A percentile compares a stretch with the other conserved stretches of the same genome.
Evolutionary conservation across 108 stramenopile genomes (phyloP).

Genomic region (Epipyxis sp.): DNA sequence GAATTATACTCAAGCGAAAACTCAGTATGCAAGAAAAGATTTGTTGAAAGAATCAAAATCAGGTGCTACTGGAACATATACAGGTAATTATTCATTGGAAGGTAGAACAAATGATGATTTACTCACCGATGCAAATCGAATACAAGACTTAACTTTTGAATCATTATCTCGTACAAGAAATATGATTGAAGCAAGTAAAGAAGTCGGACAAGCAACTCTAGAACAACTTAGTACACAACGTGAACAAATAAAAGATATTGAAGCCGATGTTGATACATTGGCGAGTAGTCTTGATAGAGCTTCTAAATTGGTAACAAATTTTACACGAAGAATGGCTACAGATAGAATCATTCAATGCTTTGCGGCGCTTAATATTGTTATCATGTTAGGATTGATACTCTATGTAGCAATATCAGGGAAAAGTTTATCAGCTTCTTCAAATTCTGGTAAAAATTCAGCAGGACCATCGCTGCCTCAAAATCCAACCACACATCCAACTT

Average conservation of each 20-base stretch:
- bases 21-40: background rate
- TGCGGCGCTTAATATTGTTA: conserved; percentile 6
- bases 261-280: background rate
- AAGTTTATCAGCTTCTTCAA: background rate
- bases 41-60: background rate
- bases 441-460: background rate
- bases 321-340: conserved; percentile 23
- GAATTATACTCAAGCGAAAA: background rate
- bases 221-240: background rate
- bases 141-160: conserved; percentile 16
- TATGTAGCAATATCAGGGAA: conserved; percentile 20
- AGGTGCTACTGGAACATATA: background rate
- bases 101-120: conserved; percentile 7
- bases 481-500: conserved; percentile 12
- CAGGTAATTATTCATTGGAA: conserved; percentile 1
- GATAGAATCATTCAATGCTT: conserved; percentile 8
- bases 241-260: conserved; percentile 11
- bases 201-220: background rate
- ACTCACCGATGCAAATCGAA: background rate
- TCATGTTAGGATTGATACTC: background rate
- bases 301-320: background rate
- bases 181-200: conserved; percentile 29
- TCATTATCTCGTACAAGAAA: background rate
- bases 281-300: background rate
- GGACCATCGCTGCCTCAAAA: background rate